phyloP scores from a whole-genome alignment of 2,329 filamentous ascomycete species.

The Leptographium galeiforme region DNA sequence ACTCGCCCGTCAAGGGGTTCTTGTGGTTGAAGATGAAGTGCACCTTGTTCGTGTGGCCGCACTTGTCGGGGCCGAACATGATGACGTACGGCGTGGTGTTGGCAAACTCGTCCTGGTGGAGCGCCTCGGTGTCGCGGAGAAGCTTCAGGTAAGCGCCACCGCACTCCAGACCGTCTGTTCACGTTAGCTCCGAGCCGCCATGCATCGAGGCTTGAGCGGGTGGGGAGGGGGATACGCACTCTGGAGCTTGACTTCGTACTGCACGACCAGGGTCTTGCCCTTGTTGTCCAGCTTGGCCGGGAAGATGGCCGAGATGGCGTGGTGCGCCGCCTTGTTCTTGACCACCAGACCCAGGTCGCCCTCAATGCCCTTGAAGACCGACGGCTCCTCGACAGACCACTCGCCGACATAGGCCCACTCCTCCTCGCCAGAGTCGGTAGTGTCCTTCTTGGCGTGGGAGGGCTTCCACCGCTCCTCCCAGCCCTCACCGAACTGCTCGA shows the following conservation, averaged over 20 bases:
- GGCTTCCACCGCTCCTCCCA: slow-evolving; percentile 91
- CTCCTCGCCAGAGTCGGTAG: slow-evolving; percentile 58
- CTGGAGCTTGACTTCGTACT: slow-evolving; percentile 99
- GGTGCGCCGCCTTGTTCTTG: slow-evolving; percentile 95
- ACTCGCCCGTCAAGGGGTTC: slow-evolving; percentile 99
- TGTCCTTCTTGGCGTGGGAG: slow-evolving; percentile 92
- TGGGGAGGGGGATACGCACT: slow-evolving; percentile 48
- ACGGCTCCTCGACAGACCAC: slow-evolving; percentile 93
- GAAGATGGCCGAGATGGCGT: slow-evolving; percentile 99
- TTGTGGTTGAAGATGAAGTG: slow-evolving; percentile 99
- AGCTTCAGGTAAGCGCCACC: slow-evolving; percentile 99
- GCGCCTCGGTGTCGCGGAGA: slow-evolving; percentile 90
- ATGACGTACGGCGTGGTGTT: slow-evolving; percentile 96
- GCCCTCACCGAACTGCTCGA: slow-evolving; percentile 96
- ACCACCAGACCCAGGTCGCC: slow-evolving; percentile 94
- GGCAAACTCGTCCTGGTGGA: slow-evolving; percentile 94
- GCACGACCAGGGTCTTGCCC: slow-evolving; percentile 90
- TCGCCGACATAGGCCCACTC: slow-evolving; percentile 97
- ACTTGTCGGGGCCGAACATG: slow-evolving; percentile 99
- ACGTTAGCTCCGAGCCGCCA: not conserved
- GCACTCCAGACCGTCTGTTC: slow-evolving; percentile 78
- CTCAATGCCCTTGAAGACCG: slow-evolving; percentile 78
- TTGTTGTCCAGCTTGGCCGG: slow-evolving; percentile 93
- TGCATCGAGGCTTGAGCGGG: not conserved
- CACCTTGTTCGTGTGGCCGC: slow-evolving; percentile 96